phyloP scores from a whole-genome alignment of 495 filamentous ascomycete species.

The Lasiosphaeriaceae sp. region DNA sequence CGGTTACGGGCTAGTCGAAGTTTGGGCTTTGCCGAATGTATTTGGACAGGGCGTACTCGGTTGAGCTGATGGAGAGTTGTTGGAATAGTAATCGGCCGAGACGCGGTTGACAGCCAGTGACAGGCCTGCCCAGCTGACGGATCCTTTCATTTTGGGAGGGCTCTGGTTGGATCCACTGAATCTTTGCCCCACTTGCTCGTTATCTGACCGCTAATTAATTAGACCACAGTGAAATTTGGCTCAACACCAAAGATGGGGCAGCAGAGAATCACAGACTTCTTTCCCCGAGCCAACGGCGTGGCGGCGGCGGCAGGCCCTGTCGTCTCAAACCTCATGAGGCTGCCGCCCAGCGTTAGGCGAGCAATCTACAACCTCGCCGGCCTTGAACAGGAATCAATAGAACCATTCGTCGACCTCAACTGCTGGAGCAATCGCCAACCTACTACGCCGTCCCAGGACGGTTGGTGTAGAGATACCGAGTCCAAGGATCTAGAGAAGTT shows the following conservation, averaged over 20 bases:
- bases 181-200: neutral
- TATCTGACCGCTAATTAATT: neutral
- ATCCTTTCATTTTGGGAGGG: neutral
- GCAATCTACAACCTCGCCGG: neutral
- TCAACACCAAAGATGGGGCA: neutral
- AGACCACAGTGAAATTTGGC: neutral
- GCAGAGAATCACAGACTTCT: conserved; percentile 1
- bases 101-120: too few species aligned
- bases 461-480: neutral
- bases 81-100: too few species aligned
- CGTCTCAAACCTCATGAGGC: neutral
- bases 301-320: neutral
- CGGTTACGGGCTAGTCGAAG: too few species aligned
- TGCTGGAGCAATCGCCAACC: neutral
- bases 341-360: neutral
- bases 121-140: too few species aligned
- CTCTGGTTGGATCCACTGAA: neutral
- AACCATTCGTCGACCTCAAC: neutral
- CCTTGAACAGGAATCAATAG: neutral
- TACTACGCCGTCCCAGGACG: neutral
- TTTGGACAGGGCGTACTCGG: too few species aligned
- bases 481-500: neutral
- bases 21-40: too few species aligned
- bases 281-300: neutral
- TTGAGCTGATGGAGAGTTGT: too few species aligned